Percentiles rank a stretch among this genome's conserved stretches.
Conservation (phyloP, 768 basidiomycete species). For the Naematelia aurantialba region DNA sequence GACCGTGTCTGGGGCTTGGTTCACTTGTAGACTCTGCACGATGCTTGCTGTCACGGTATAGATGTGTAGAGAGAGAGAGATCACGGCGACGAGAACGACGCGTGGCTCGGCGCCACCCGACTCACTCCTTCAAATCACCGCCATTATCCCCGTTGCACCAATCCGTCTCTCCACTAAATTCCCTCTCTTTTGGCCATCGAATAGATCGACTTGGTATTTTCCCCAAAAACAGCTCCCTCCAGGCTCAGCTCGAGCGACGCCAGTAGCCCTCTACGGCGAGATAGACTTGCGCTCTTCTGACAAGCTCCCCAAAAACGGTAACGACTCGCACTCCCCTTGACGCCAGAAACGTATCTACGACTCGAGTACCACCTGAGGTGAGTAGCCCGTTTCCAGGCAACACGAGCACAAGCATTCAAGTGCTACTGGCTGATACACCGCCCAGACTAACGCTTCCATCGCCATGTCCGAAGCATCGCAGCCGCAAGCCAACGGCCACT, state of each 20-base stretch:
- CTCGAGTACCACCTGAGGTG: too few relatives aligned
- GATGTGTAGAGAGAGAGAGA: not conserved
- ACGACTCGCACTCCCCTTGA: not conserved
- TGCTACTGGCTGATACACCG: too few relatives aligned
- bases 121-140: constrained; percentile 4
- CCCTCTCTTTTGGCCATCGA: too few relatives aligned
- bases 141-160: not conserved
- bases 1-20: not conserved
- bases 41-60: not conserved
- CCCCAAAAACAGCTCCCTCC: not conserved
- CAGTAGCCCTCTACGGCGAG: not conserved
- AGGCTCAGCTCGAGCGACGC: not conserved
- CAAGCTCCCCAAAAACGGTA: not conserved
- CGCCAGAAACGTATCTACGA: not conserved
- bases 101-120: constrained; percentile 12
- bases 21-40: too few relatives aligned
- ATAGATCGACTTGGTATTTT: too few relatives aligned
- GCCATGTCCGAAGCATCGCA: constrained; percentile 9
- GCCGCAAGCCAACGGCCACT: constrained; percentile 37
- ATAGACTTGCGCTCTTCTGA: too few relatives aligned
- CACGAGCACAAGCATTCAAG: too few relatives aligned
- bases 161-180: not conserved
- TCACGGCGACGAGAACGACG: constrained; percentile 12
- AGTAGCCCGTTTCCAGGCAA: too few relatives aligned
- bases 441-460: not conserved